Percentiles rank a stretch among this genome's conserved stretches.
Evolutionary conservation across 352 stramenopile species (phyloP).

Genomic region (Vaucheria bursata): DNA sequence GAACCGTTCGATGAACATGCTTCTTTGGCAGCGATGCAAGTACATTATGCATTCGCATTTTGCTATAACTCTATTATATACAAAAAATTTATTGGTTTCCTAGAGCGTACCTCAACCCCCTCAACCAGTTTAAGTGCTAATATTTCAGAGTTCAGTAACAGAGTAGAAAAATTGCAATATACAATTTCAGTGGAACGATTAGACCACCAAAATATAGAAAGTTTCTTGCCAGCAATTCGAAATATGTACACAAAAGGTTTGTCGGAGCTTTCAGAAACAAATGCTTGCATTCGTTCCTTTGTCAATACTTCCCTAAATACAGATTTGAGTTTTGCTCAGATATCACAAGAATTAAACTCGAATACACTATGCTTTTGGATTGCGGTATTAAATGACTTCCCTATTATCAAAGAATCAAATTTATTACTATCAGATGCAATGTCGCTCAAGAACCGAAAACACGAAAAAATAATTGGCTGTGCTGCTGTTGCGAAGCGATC

Average conservation of each 20-base stretch:
- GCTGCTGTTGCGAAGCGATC: background rate
- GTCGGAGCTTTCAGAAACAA: background rate
- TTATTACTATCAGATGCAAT: background rate
- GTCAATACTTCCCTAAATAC: background rate
- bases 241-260: background rate
- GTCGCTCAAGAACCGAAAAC: background rate
- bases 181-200: background rate
- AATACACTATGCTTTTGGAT: background rate
- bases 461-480: background rate
- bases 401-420: background rate
- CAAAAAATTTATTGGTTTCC: background rate
- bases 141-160: background rate
- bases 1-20: background rate
- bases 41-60: background rate
- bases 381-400: background rate
- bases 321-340: background rate
- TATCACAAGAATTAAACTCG: background rate
- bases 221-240: background rate
- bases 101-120: background rate
- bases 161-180: background rate
- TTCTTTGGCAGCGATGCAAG: background rate
- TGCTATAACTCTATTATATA: background rate
- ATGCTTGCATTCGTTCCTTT: background rate
- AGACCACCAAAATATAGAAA: background rate
- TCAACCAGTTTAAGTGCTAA: background rate